Evolutionary conservation across 2,329 filamentous ascomycete genomes (phyloP), one percentile per base, ranked within the genome.

Genomic region (Fusarium bulbicola): DNA sequence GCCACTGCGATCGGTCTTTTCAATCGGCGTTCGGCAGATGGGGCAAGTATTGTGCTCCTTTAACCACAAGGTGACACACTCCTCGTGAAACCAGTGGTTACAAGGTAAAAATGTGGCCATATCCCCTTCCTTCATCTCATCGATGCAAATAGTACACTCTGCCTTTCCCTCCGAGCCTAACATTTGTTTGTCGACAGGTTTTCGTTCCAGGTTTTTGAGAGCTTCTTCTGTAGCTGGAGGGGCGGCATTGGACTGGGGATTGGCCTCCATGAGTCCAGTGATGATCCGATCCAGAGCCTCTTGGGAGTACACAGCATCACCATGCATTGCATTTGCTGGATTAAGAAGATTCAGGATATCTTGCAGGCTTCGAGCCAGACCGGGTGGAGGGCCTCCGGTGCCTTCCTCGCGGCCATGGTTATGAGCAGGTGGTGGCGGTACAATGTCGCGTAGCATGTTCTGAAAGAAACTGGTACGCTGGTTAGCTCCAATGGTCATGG

Each of bases 91-190:
- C 94, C 94, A 97, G 79, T 99, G 96, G 66, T 90, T 92, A 83
- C 96, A 99, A 0, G 95, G 95, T 57, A 99, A 83, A 50, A 92
- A 88, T 0, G 93, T 89, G 10, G 95, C 93, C 79, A 93, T 90
- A 36, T 93, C 91, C 16, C 91, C 92, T 40, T 93, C 79, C 32
- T 89, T 87, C 70, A 97, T 92, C 34, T 93, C 89, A 62, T 98
- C 95, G 85, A 98, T 97, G 82, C 96, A 99, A 66, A 99, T 97
- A 40, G 93, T 95, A 81, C 96, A 99, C 79, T 98, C 95, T 46
- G 91, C 92, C 65, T 92, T 93, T 12, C 88, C 88, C 60, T 90
- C 89, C 1, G 84, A 80, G 3, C 86, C 87, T 11, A 97, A 85
- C 88, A 97, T 92, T 46, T 91, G 87, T 64, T 88, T 84, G 57